Base-by-base conservation (phyloP, 306 rosid species). In the Corylus avellana region DNA sequence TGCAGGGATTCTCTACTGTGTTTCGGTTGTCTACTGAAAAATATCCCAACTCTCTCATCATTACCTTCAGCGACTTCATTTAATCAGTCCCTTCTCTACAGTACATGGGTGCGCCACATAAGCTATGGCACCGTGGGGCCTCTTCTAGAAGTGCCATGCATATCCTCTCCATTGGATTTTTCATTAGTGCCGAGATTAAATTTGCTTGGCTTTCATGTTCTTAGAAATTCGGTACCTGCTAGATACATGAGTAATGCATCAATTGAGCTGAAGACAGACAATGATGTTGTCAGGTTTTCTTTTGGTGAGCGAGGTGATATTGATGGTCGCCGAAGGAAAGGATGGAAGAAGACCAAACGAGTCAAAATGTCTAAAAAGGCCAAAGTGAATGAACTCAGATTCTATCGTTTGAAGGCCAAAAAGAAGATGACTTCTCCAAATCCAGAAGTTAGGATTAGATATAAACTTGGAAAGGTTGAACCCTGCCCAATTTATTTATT, bases 401-500 rank as follows among this genome's bases (percentile, higher is more conserved):
- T 91, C 78, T 92, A 86, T 69, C 97, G 97, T 50, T 81, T 92
- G 85, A 92, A 91, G 94, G 98, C 93, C 68, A 89, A 84, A 83
- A 90, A 89, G 89, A 89, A 94, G 88, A 92, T 86, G 91, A 88
- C 85, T 32, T 94, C 98, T 73, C 93, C 94, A 74, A 94, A 92
- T 80, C 97, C 98, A 44, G 92, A 86, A 87, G 97, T 94, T 84
- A 86, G 98, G 87, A 94, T 94, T 69, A 78, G 89, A 81, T 94
- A 94, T 89, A 91, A 89, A 76, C 92, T 92, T 58, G 97, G 79
- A 72, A 94, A 94, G 97, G 97, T 94, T 77, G 51, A 84, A 37
- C 49, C 56, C 49, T 49, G 22, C 32, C 20, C 12, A 16, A 76
- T 78, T 55, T 46, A 32, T 44, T 47, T 64, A 17, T 27, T 16